Conservation (phyloP, 2,329 filamentous ascomycete species). For the Akanthomyces lecanii region DNA sequence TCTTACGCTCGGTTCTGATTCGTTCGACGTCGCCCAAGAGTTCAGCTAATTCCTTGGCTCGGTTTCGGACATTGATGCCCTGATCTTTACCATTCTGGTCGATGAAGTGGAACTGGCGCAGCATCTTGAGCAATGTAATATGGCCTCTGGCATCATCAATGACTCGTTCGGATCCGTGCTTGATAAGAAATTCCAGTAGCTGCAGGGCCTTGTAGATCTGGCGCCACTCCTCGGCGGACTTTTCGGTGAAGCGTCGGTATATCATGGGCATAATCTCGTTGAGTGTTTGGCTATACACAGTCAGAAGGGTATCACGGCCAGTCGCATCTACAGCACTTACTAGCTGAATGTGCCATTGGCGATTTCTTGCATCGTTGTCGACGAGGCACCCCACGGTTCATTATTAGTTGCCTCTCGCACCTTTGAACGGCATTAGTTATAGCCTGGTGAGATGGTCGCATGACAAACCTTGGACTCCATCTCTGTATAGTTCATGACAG, state of each 20-base stretch:
- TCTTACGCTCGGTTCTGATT: constrained; percentile 80
- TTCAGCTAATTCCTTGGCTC: constrained; percentile 91
- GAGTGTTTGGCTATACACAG: constrained; percentile 69
- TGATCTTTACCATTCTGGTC: constrained; percentile 96
- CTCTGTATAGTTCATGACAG: constrained; percentile 97
- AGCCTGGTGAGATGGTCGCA: constrained; percentile 4
- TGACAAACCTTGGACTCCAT: constrained; percentile 67
- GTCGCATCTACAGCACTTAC: constrained; percentile 49
- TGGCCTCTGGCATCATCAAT: constrained; percentile 96
- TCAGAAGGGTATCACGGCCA: constrained; percentile 19
- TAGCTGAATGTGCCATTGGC: constrained; percentile 97
- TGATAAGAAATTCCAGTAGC: constrained; percentile 93
- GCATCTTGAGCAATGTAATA: constrained; percentile 93
- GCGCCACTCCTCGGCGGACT: constrained; percentile 95
- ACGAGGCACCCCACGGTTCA: constrained; percentile 89
- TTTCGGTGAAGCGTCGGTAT: constrained; percentile 98
- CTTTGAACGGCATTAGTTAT: constrained; percentile 38
- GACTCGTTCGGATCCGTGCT: constrained; percentile 95
- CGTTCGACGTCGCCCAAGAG: constrained; percentile 88
- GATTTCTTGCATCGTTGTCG: constrained; percentile 92
- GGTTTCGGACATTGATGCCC: constrained; percentile 93
- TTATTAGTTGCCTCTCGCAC: constrained; percentile 98
- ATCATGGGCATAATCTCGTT: constrained; percentile 99
- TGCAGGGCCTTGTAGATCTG: constrained; percentile 99
- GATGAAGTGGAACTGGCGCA: constrained; percentile 97